A percentile compares a stretch with the other conserved stretches of the same genome.
Evolutionary conservation across 2,329 filamentous ascomycete species (phyloP).

Genomic region (Penicillium sp.): DNA sequence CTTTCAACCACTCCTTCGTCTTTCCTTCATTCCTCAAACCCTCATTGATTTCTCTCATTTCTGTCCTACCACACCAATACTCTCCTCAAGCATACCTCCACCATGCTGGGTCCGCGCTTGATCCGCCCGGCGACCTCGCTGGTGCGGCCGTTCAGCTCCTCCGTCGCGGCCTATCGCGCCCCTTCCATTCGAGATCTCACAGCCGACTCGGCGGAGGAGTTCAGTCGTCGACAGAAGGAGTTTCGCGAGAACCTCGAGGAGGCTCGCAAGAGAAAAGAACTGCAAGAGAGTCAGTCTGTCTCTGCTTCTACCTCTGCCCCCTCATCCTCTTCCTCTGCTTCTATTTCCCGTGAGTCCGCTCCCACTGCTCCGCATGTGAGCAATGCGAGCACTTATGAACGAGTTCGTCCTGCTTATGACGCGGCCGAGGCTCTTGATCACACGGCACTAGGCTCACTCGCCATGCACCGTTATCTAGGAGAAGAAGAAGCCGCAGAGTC

Average conservation of each 20-base stretch:
- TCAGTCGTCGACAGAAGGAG: slow-evolving; percentile 79
- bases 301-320: slow-evolving; percentile 49
- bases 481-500: slow-evolving; percentile 63
- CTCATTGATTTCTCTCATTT: background rate
- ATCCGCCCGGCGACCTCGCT: slow-evolving; percentile 53
- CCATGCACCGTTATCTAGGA: slow-evolving; percentile 52
- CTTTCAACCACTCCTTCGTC: background rate
- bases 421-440: slow-evolving; percentile 45
- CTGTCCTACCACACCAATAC: slow-evolving; percentile 3
- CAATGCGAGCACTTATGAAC: slow-evolving; percentile 46
- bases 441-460: slow-evolving; percentile 63
- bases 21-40: background rate
- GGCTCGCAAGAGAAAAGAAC: slow-evolving; percentile 73
- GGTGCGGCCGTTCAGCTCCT: slow-evolving; percentile 61
- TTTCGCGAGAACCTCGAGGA: slow-evolving; percentile 82
- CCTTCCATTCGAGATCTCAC: slow-evolving; percentile 88
- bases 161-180: slow-evolving; percentile 53
- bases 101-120: slow-evolving; percentile 52
- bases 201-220: slow-evolving; percentile 69
- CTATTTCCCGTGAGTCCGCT: slow-evolving; percentile 41
- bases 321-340: slow-evolving; percentile 6
- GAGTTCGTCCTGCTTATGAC: slow-evolving; percentile 37
- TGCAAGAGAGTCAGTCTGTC: slow-evolving; percentile 78
- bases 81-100: slow-evolving; percentile 14
- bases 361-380: slow-evolving; percentile 49